Evolutionary conservation across 73 alveolate genomes (phyloP).

Genomic region (Paraurostyla sp.): DNA sequence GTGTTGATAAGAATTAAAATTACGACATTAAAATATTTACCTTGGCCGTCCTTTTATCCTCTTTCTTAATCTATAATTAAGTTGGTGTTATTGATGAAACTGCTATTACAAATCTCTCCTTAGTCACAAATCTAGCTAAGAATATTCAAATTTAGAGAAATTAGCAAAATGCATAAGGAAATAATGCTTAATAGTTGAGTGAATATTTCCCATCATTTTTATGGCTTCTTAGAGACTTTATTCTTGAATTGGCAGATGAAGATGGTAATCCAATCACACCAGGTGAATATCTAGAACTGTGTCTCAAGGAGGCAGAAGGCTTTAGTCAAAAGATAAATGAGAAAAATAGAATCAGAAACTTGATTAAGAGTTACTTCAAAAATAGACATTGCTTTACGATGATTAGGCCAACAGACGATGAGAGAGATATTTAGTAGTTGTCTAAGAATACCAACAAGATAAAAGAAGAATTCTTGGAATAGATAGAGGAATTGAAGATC

Average conservation of each 20-base stretch:
- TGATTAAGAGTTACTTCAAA: conserved; percentile 90
- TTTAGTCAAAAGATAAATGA: conserved; percentile 74
- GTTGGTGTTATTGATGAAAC: conserved; percentile 97
- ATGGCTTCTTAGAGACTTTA: conserved; percentile 97
- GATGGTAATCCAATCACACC: conserved; percentile 92
- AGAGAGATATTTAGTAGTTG: conserved; percentile 88
- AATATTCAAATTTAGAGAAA: conserved; percentile 74
- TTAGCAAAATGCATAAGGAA: conserved; percentile 73
- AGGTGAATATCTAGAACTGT: conserved; percentile 91
- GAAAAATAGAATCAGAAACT: conserved; percentile 91
- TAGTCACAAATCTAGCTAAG: conserved; percentile 94
- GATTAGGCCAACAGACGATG: conserved; percentile 97
- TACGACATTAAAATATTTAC: conserved; percentile 97
- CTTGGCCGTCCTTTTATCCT: conserved; percentile 88
- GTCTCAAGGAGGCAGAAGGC: conserved; percentile 81
- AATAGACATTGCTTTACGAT: conserved; percentile 97
- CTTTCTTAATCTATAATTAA: conserved; percentile 91
- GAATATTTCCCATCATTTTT: conserved; percentile 78
- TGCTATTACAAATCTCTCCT: conserved; percentile 87
- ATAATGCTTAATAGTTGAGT: background rate
- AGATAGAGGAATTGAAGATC: conserved; percentile 81
- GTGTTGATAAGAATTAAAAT: conserved; percentile 92
- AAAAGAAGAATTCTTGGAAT: conserved; percentile 89
- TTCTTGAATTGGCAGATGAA: conserved; percentile 89
- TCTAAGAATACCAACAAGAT: conserved; percentile 59